Conservation (phyloP, 116 monocot species). For the Zostera marina region DNA sequence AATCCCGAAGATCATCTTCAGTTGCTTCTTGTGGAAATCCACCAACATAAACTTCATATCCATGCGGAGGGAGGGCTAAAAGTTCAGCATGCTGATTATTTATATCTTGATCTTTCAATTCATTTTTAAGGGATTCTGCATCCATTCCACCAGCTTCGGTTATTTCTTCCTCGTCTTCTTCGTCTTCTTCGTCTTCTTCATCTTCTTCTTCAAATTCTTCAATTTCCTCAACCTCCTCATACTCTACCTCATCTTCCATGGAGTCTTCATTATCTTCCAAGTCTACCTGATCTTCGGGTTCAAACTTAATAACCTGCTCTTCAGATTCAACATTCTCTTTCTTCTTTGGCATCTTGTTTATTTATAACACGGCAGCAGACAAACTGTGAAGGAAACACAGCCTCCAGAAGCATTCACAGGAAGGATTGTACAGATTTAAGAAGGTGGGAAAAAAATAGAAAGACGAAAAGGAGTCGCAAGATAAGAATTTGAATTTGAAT, state of each 20-base stretch:
- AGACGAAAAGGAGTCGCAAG: slow-evolving; percentile 35
- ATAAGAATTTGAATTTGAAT: slow-evolving; percentile 34
- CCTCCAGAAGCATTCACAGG: slow-evolving; percentile 46
- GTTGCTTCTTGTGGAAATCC: slow-evolving; percentile 37
- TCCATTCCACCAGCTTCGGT: slow-evolving; percentile 2
- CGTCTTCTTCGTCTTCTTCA: slow-evolving; percentile 19
- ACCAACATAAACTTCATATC: slow-evolving; percentile 72
- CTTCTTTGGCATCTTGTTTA: slow-evolving; percentile 50
- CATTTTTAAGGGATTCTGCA: slow-evolving; percentile 2
- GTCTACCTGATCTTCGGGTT: slow-evolving; percentile 26
- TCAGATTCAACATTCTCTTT: slow-evolving; percentile 23
- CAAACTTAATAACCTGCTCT: slow-evolving; percentile 9
- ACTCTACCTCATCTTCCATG: slow-evolving; percentile 49
- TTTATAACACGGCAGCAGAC: slow-evolving; percentile 38
- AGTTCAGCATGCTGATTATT: slow-evolving; percentile 36
- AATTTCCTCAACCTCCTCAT: slow-evolving; percentile 58
- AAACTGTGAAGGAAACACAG: slow-evolving; percentile 59
- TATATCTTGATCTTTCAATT: slow-evolving; percentile 17
- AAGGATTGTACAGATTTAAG: slow-evolving; percentile 29
- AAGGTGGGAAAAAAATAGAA: slow-evolving; percentile 47
- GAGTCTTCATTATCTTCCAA: slow-evolving; percentile 24
- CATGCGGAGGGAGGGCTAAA: slow-evolving; percentile 72
- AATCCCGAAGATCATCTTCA: slow-evolving; percentile 34
- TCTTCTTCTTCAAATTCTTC: slow-evolving; percentile 22
- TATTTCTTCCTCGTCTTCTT: slow-evolving; percentile 8